Evolutionary conservation across 208 protist genomes (phyloP).

Genomic region (Trypanosoma platydactyli): DNA sequence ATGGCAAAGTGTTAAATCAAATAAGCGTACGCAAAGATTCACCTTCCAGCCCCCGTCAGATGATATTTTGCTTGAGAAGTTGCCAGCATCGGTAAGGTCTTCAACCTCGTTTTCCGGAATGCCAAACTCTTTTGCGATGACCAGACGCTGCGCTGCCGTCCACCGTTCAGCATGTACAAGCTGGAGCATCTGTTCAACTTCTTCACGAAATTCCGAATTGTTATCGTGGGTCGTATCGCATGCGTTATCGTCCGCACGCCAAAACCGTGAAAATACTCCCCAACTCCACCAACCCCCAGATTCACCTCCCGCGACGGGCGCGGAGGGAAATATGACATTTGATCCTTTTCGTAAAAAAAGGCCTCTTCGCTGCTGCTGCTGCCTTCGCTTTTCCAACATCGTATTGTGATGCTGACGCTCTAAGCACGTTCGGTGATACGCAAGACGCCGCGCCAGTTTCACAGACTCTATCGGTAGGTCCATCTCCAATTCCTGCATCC

Average conservation of each 20-base stretch:
- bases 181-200: constrained; percentile 54
- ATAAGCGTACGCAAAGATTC: not conserved
- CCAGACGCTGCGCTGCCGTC: constrained; percentile 58
- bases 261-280: constrained; percentile 2
- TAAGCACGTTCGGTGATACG: constrained; percentile 31
- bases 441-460: constrained; percentile 50
- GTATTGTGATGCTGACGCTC: constrained; percentile 18
- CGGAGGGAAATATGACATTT: not conserved
- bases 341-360: not conserved
- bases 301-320: not conserved
- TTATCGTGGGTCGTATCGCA: constrained; percentile 20
- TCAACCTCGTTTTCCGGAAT: constrained; percentile 49
- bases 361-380: constrained; percentile 16
- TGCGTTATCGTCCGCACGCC: not conserved
- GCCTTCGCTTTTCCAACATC: constrained; percentile 9
- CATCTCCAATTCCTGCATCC: constrained; percentile 42
- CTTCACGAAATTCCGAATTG: constrained; percentile 34
- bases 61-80: not conserved
- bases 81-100: constrained; percentile 28
- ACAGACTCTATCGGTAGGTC: constrained; percentile 61
- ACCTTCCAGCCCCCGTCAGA: not conserved
- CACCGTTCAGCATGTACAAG: constrained; percentile 56
- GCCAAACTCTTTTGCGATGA: constrained; percentile 70
- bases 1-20: constrained; percentile 8
- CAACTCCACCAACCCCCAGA: constrained; percentile 22